Evolutionary conservation across 2,329 filamentous ascomycete species (phyloP).

Genomic region (Tolypocladium album): DNA sequence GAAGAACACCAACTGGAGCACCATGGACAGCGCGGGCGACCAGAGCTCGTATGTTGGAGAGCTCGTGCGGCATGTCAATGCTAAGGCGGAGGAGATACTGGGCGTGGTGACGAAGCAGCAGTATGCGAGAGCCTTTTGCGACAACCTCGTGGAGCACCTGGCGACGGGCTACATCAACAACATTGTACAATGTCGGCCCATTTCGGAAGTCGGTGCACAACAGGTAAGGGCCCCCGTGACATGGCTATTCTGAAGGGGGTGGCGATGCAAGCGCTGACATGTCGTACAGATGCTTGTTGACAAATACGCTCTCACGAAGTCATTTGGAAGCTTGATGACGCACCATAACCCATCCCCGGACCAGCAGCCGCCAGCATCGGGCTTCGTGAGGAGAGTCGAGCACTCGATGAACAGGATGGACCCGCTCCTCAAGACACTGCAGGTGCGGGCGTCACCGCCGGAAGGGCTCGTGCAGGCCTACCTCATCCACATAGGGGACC

Average conservation of each 20-base stretch:
- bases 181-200: constrained; percentile 79
- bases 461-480: constrained; percentile 96
- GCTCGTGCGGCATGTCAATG: constrained; percentile 62
- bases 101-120: constrained; percentile 76
- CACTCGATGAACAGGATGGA: constrained; percentile 79
- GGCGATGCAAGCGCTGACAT: not conserved
- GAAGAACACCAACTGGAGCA: constrained; percentile 91
- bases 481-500: constrained; percentile 90
- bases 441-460: constrained; percentile 82
- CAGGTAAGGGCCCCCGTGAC: constrained; percentile 42
- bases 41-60: constrained; percentile 87
- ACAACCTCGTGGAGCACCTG: constrained; percentile 86
- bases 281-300: constrained; percentile 75
- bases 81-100: constrained; percentile 63
- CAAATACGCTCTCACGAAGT: constrained; percentile 80
- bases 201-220: constrained; percentile 89
- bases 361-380: constrained; percentile 33
- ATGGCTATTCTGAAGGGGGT: not conserved
- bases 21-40: constrained; percentile 85
- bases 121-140: constrained; percentile 88
- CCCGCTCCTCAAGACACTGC: constrained; percentile 87
- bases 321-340: constrained; percentile 60
- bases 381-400: constrained; percentile 80
- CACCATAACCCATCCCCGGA: constrained; percentile 40
- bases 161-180: constrained; percentile 70